Evolutionary conservation across 169 alveolate genomes (phyloP), one percentile per base, ranked within the genome.

Genomic region (Plasmodium blacklocki): DNA sequence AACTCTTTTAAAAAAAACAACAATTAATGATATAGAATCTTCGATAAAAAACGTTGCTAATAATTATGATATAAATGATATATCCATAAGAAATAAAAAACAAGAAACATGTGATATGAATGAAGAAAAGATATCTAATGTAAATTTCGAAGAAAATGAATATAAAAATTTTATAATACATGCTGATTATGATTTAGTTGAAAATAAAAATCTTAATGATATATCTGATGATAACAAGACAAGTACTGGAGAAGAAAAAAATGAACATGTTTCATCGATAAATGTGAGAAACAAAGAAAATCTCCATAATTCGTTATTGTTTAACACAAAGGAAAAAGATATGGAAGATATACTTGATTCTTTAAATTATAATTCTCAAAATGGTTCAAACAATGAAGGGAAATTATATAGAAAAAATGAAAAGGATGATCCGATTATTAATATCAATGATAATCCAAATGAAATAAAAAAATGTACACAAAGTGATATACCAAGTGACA

Each of bases 341-440:
- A 29, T 4, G 23, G 23, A 49, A 26, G 29, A 49, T 15, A 70
- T 50, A 1, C 21, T 32, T 58, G 73, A 68, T 56, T n/a, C 26
- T 80, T 80, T 80, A 80, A 80, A 71, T 80, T 49, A 32, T 71
- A 60, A 63, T 63, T 47, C n/a, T 47, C 67, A 67, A 80, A 62
- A 19, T 21, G 58, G n/a, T n/a, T 60, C 60, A 80, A 19, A 80
- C 19, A 54, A 47, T 67, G 14, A 68, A 56, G 68, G 43, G 14
- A 12, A 47, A 2, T 26, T 29, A 2, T 54, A 45, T 23, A 72
- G 70, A 71, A 49, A 80, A 19, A 49, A 56, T 18, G 6, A 39
- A 39, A 39, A 39, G 0, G 47, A 39, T 39, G 11, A 39, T 39
- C 5, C 47, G 11, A 39, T 39, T 39, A 39, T 39, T 39, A 39